phyloP scores from a whole-genome alignment of 805 yeast species.

The Zygosaccharomyces bailii region DNA sequence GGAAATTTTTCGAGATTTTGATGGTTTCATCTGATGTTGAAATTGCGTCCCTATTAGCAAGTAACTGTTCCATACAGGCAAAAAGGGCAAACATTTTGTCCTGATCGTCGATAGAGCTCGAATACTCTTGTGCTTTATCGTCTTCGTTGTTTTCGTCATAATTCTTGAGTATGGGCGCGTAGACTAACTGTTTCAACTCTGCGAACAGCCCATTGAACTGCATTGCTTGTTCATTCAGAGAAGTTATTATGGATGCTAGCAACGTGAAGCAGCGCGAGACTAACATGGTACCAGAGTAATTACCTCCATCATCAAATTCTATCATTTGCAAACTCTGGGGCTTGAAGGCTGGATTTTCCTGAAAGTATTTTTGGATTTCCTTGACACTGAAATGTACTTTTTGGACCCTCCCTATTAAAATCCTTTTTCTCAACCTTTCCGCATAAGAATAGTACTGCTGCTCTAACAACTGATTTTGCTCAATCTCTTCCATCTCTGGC shows the following conservation, averaged over 20 bases:
- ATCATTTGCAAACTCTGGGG: constrained; percentile 13
- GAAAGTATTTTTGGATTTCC: constrained; percentile 26
- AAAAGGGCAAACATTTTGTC: constrained; percentile 61
- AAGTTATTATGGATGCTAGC: constrained; percentile 14
- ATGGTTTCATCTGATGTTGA: constrained; percentile 29
- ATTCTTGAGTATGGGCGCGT: constrained; percentile 30
- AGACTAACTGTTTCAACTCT: constrained; percentile 20
- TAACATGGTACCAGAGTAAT: constrained; percentile 23
- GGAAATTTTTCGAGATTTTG: constrained; percentile 18
- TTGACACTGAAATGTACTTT: constrained; percentile 25
- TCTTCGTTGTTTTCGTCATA: constrained; percentile 36
- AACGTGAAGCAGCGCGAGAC: constrained; percentile 24
- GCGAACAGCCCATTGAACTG: constrained; percentile 24
- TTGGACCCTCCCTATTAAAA: constrained; percentile 42
- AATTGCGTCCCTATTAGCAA: constrained; percentile 43
- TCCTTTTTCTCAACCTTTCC: constrained; percentile 52
- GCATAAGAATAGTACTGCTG: constrained; percentile 55
- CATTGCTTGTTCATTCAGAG: constrained; percentile 27
- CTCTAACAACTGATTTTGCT: constrained; percentile 46
- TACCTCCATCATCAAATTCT: constrained; percentile 18
- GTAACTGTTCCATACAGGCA: constrained; percentile 47
- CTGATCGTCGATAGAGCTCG: constrained; percentile 68
- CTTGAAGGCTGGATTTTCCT: background rate
- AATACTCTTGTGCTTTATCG: constrained; percentile 72
- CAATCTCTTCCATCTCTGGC: constrained; percentile 30